These are phyloP conservation scores for Acanthamoeba castellanii DNA, from an alignment of 208 protist species.

Conservation along the genomic window DNA sequence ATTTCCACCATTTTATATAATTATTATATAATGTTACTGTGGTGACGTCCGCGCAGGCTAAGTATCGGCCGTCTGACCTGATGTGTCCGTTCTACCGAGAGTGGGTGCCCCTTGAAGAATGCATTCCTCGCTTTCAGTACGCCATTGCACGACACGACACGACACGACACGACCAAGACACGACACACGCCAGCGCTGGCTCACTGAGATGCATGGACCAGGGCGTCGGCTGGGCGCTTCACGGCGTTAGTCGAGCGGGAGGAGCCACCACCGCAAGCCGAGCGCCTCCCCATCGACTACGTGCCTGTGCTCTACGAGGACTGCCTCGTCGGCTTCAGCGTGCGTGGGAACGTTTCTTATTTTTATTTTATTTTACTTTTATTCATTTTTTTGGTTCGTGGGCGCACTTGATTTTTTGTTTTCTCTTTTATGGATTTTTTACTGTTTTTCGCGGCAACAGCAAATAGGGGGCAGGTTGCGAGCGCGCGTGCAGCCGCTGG, in stretches of 20 bases:
- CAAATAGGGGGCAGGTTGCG: conserved; percentile 14
- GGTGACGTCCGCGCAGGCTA: conserved; percentile 5
- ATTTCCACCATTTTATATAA: too few species aligned
- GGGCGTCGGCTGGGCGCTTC: neutral
- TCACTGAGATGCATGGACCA: neutral
- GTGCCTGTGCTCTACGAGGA: conserved; percentile 13
- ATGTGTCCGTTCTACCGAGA: conserved; percentile 76
- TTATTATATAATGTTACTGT: too few species aligned
- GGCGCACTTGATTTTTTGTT: neutral
- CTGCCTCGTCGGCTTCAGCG: conserved; percentile 46
- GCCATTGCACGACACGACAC: neutral
- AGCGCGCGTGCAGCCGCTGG: neutral
- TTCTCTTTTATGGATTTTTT: neutral
- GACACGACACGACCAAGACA: neutral
- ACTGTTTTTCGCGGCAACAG: neutral
- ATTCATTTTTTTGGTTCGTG: neutral
- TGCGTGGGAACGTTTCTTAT: neutral
- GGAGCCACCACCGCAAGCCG: neutral
- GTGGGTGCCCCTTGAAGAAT: conserved; percentile 77
- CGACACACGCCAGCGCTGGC: neutral
- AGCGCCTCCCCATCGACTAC: neutral
- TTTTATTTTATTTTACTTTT: neutral
- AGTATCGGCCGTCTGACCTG: conserved; percentile 81
- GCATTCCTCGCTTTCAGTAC: neutral
- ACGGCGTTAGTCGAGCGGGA: neutral